Conservation (phyloP, 305 asterid species). For the Andrographis paniculata region DNA sequence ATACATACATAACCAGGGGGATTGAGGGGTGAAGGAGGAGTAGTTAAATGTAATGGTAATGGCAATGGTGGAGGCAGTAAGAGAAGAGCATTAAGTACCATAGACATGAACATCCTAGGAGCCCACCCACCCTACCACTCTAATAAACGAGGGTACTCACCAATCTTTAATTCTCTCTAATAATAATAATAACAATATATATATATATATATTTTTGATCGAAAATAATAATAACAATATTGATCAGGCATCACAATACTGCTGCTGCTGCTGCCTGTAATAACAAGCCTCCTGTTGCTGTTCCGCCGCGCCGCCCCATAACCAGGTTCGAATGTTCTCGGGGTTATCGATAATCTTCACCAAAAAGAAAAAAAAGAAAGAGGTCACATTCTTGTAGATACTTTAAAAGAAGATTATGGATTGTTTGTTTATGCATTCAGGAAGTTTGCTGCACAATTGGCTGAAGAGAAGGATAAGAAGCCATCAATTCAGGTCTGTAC, state of each 20-base stretch:
- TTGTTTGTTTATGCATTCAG: constrained; percentile 19
- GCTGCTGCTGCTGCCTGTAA: constrained; percentile 24
- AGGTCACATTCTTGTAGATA: too few relatives aligned
- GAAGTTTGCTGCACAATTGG: constrained; percentile 41
- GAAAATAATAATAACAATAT: constrained; percentile 16
- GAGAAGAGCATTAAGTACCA: constrained; percentile 72
- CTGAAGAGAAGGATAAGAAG: constrained; percentile 16
- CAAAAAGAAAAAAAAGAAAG: too few relatives aligned
- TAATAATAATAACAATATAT: too few relatives aligned
- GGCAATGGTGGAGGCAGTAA: too few relatives aligned
- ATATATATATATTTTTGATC: too few relatives aligned
- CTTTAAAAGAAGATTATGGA: too few relatives aligned
- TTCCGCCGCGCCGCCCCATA: constrained; percentile 60
- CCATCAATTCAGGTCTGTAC: neutral
- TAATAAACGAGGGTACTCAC: constrained; percentile 45
- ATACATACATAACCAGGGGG: constrained; percentile 21
- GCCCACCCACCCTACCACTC: constrained; percentile 42
- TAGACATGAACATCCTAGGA: constrained; percentile 48
- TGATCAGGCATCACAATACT: too few relatives aligned
- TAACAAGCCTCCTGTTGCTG: constrained; percentile 26
- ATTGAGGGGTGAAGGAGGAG: constrained; percentile 30
- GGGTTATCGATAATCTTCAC: neutral
- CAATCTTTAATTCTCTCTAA: too few relatives aligned
- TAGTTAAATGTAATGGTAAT: constrained; percentile 27
- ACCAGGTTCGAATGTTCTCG: constrained; percentile 53